Percentiles rank a stretch among this genome's conserved stretches.
Evolutionary conservation across 305 asterid genomes (phyloP).

Genomic region (Rubia balearica): DNA sequence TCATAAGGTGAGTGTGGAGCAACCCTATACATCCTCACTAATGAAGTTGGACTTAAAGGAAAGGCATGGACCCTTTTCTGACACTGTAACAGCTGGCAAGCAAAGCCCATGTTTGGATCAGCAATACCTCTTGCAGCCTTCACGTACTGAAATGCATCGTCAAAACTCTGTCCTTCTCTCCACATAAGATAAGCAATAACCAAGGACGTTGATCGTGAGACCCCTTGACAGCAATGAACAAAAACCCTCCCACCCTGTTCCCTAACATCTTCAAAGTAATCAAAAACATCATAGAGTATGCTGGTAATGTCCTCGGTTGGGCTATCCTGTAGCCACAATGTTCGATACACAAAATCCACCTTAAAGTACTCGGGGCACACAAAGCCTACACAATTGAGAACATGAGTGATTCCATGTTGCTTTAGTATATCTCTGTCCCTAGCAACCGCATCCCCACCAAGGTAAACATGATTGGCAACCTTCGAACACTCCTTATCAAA

Average conservation of each 20-base stretch:
- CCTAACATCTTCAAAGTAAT: conserved; percentile 49
- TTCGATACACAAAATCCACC: conserved; percentile 38
- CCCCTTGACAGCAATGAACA: conserved; percentile 51
- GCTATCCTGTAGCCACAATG: conserved; percentile 52
- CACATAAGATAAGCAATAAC: conserved; percentile 48
- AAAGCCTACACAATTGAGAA: conserved; percentile 47
- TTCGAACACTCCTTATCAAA: conserved; percentile 46
- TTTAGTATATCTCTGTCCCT: conserved; percentile 37
- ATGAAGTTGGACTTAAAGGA: conserved; percentile 44
- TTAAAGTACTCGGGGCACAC: conserved; percentile 46
- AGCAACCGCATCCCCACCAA: conserved; percentile 49
- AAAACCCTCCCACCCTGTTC: conserved; percentile 40
- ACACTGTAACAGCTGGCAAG: conserved; percentile 44
- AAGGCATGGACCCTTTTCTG: conserved; percentile 46
- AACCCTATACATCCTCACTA: conserved; percentile 36
- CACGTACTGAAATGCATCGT: conserved; percentile 45
- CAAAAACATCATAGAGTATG: conserved; percentile 51
- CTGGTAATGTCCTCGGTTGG: conserved; percentile 53
- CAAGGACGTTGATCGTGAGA: conserved; percentile 43
- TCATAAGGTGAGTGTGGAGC: conserved; percentile 49
- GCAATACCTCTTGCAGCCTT: conserved; percentile 48
- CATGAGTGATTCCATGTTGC: conserved; percentile 38
- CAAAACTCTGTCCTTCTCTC: conserved; percentile 51
- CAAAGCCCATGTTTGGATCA: conserved; percentile 53
- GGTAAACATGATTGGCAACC: conserved; percentile 41